Base-by-base conservation (phyloP, 345 rosid species). In the Eucalyptus viminalis region DNA sequence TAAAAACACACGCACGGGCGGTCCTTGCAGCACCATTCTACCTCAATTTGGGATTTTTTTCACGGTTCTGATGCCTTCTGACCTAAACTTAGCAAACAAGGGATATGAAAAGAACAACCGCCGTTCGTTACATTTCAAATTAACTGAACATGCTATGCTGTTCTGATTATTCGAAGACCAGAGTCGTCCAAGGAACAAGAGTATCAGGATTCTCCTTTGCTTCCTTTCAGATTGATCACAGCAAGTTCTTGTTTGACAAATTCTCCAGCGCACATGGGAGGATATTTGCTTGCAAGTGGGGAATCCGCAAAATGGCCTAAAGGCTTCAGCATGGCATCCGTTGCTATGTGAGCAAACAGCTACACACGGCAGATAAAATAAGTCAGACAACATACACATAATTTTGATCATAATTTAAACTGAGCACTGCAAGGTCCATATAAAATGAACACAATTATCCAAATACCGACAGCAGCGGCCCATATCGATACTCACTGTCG, bases 271-370 rank as follows among this genome's bases (percentile, higher is more conserved):
- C 88, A 37, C 22, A 92, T 90, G 44, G 94, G 87, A 2, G 94
- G 98, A 91, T 97, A 97, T 85, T 95, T 95, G 91, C 91, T 92
- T 56, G 97, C 95, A 69, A 93, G 91, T 40, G 96, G 93, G 47
- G 95, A 93, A 89, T 94, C 95, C 2, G 95, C 93, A 83, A 97
- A 97, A 91, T 94, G 98, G 51, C 98, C 97, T 69, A 97, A 91
- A 45, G 97, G 98, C 93, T 95, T 94, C 89, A 95, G 90, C 91
- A 93, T 86, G 1, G 96, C 96, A 92, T 96, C 98, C 15, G 99
- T 97, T 56, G 98, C 97, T 37, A 97, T 94, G 93, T 97, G 99
- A 47, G 98, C 94, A 93, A 97, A 97, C 93, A 97, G 94, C 98
- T 97, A 87, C 92, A 89, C 76, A 67, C 34, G 80, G 6, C 4